These are phyloP conservation scores for Botrytis hyacinthi DNA, from an alignment of 2,329 filamentous ascomycete genomes.

Conservation along the genomic window DNA sequence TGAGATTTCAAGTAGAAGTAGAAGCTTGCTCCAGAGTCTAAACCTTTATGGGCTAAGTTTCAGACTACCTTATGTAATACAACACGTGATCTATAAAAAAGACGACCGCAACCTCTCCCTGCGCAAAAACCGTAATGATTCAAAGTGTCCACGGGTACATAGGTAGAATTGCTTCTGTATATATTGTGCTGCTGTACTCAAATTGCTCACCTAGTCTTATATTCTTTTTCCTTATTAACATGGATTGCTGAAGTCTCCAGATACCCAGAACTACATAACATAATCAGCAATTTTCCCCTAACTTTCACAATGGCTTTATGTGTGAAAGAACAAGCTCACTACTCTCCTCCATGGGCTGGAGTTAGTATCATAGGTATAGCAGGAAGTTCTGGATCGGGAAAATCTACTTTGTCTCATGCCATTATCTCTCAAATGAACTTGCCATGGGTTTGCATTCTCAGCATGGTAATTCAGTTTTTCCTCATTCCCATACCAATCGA, in stretches of 20 bases:
- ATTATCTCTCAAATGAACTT: constrained; percentile 88
- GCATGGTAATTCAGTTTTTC: constrained; percentile 66
- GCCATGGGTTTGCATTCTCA: constrained; percentile 96
- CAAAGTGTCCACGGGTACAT: background rate
- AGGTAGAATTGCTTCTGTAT: background rate
- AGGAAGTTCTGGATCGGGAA: constrained; percentile 89
- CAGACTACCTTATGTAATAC: fast-evolving
- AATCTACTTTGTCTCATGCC: constrained; percentile 89
- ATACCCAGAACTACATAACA: background rate
- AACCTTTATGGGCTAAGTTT: background rate
- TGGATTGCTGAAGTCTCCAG: background rate
- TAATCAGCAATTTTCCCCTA: background rate
- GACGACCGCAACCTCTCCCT: background rate
- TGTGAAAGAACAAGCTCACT: constrained; percentile 57
- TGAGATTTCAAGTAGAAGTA: constrained; percentile 6
- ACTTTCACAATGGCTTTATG: constrained; percentile 26
- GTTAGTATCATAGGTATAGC: constrained; percentile 96
- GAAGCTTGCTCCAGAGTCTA: background rate
- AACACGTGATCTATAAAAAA: background rate
- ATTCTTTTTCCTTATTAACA: background rate
- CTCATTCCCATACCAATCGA: background rate
- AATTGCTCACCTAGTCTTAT: background rate
- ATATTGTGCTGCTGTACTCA: background rate
- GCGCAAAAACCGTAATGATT: too few relatives aligned
- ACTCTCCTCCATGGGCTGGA: constrained; percentile 93